Evolutionary conservation across 768 basidiomycete genomes (phyloP), one percentile per base, ranked within the genome.

Genomic region (Rhizopogon vesiculosus): DNA sequence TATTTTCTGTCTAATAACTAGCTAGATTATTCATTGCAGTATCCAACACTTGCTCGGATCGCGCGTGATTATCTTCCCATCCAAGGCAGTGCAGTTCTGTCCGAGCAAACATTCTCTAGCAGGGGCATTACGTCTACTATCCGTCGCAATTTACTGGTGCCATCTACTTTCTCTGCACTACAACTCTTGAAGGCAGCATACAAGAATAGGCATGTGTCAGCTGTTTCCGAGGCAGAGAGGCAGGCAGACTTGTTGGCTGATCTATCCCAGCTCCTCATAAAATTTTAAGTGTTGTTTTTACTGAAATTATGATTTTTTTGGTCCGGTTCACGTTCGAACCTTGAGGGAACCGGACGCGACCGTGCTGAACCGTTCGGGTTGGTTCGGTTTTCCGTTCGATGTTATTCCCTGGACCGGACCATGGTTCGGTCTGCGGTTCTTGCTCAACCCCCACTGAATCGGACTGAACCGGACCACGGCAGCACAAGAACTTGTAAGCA

Each of bases 21-120:
- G 5, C 29, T 7, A 31, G 31, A 7, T 31, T 7, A 55, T 18
- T 9, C 45, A 15, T 19, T 35, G 6, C 58, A 56, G 15, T 72
- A 70, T 51, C 54, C 61, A 19, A 60, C 58, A 31, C 40, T n/a
- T 58, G 25, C 51, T n/a, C 25, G 31, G 22, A 61, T 58, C 25
- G 62, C 62, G 18, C 33, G 50, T 35, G 56, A 62, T 31, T 42
- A 45, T 48, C 56, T 70, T 1, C 60, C 65, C 28, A 62, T 69
- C 54, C 65, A 66, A 51, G 67, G 67, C 5, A 68, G 64, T 45
- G 33, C 51, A 39, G 61, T 59, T 18, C 45, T 65, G 1, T 66
- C 69, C 12, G 66, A 72, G 44, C 31, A 55, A 1, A 59, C 59
- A 10, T 70, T 72, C 50, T 69, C 64, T 6, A 62, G 61, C 56